These are phyloP conservation scores for Colletotrichum sp. DNA, from an alignment of 2,329 filamentous ascomycete genomes.

Conservation along the genomic window DNA sequence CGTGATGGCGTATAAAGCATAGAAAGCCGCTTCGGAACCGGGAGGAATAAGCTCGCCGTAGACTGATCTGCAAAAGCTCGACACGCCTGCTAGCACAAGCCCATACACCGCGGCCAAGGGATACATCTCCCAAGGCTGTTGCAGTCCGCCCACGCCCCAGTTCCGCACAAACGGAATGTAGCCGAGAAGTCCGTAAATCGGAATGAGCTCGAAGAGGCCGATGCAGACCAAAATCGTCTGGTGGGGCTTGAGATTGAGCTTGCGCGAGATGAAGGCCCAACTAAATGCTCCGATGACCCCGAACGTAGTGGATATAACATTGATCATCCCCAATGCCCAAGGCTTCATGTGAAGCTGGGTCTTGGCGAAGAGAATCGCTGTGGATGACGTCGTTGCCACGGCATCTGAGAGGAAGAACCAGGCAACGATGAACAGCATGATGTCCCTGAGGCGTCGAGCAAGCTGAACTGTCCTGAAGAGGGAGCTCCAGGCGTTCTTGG, in stretches of 20 bases:
- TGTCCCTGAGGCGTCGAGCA: slow-evolving; percentile 74
- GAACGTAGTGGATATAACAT: slow-evolving; percentile 84
- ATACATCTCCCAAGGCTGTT: slow-evolving; percentile 97
- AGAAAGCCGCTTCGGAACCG: slow-evolving; percentile 94
- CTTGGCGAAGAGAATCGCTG: slow-evolving; percentile 94
- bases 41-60: slow-evolving; percentile 94
- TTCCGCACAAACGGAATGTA: slow-evolving; percentile 81
- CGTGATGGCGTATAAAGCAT: slow-evolving; percentile 94
- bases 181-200: slow-evolving; percentile 86
- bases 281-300: slow-evolving; percentile 89
- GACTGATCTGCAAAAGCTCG: slow-evolving; percentile 88
- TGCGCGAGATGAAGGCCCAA: slow-evolving; percentile 81
- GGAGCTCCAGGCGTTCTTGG: slow-evolving; percentile 84
- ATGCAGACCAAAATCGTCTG: slow-evolving; percentile 96
- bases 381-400: slow-evolving; percentile 92
- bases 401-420: slow-evolving; percentile 97
- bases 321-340: slow-evolving; percentile 88
- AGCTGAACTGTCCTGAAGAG: slow-evolving; percentile 80
- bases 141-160: slow-evolving; percentile 82
- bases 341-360: slow-evolving; percentile 90
- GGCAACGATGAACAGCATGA: slow-evolving; percentile 79
- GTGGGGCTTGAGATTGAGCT: slow-evolving; percentile 73
- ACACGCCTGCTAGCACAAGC: slow-evolving; percentile 90
- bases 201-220: slow-evolving; percentile 87
- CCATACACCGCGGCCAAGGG: slow-evolving; percentile 90